phyloP scores from a whole-genome alignment of 2,329 filamentous ascomycete genomes.

The Microsporum audouinii region DNA sequence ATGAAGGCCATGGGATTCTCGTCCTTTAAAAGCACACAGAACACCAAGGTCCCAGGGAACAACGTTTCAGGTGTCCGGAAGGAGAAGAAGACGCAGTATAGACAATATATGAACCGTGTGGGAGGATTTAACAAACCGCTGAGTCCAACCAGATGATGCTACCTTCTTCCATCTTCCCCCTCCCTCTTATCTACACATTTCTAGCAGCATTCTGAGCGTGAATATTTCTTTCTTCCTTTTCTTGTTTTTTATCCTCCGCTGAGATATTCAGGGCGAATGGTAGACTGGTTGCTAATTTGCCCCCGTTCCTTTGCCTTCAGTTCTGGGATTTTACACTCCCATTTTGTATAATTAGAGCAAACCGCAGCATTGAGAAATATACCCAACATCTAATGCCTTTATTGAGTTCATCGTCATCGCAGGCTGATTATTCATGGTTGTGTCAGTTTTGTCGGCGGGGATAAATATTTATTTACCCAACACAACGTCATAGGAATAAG shows the following conservation, averaged over 20 bases:
- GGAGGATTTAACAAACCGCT: constrained; percentile 42
- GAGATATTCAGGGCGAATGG: background rate
- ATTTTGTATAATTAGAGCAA: background rate
- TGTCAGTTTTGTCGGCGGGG: background rate
- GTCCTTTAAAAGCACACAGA: constrained; percentile 74
- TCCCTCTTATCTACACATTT: background rate
- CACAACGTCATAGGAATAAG: background rate
- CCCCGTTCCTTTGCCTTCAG: background rate
- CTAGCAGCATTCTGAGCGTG: background rate
- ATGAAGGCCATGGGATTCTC: constrained; percentile 82
- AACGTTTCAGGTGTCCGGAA: constrained; percentile 70
- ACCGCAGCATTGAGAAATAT: background rate
- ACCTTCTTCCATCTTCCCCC: background rate
- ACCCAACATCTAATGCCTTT: background rate
- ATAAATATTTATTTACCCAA: background rate
- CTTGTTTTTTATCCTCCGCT: background rate
- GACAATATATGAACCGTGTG: constrained; percentile 73
- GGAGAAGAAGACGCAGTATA: constrained; percentile 88
- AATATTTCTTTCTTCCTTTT: background rate
- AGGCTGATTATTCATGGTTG: background rate
- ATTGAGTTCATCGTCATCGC: background rate
- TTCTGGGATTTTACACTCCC: background rate
- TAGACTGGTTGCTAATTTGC: background rate
- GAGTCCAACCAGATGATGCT: constrained; percentile 33
- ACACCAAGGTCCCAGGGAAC: constrained; percentile 80